These are phyloP conservation scores for Colletotrichum tropicale DNA, from an alignment of 2,329 filamentous ascomycete genomes.

Conservation along the genomic window DNA sequence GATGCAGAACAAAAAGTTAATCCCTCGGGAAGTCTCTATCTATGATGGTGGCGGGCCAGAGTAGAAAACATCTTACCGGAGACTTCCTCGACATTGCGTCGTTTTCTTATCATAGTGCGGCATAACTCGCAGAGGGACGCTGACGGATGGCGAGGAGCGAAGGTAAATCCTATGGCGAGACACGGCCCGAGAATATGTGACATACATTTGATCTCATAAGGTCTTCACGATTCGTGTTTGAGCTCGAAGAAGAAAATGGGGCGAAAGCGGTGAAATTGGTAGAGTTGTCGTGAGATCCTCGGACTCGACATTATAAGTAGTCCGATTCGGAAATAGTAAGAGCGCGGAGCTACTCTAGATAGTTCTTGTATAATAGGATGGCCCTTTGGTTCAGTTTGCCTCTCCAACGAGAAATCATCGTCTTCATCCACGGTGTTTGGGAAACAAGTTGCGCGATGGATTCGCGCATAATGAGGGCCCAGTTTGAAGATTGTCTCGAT, in stretches of 20 bases:
- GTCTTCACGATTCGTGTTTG: neutral
- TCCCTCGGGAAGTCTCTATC: neutral
- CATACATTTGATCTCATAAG: neutral
- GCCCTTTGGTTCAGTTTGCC: neutral
- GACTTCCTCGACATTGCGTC: neutral
- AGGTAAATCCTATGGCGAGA: neutral
- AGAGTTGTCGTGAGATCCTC: neutral
- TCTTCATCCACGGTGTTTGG: neutral
- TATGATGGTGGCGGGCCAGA: neutral
- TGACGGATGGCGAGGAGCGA: neutral
- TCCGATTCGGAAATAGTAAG: neutral
- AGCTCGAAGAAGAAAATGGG: neutral
- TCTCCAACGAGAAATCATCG: neutral
- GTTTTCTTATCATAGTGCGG: neutral
- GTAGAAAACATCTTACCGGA: neutral
- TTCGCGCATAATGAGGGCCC: neutral
- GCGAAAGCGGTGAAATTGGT: no score
- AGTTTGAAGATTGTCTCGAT: neutral
- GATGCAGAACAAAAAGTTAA: accelerated
- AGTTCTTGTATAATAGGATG: neutral
- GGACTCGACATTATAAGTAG: neutral
- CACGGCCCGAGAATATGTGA: neutral
- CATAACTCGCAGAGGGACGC: neutral
- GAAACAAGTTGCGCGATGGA: neutral
- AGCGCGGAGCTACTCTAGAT: accelerated